Base-by-base conservation (phyloP, 2,329 filamentous ascomycete genomes). In the Chrysoporthe deuterocubensis region DNA sequence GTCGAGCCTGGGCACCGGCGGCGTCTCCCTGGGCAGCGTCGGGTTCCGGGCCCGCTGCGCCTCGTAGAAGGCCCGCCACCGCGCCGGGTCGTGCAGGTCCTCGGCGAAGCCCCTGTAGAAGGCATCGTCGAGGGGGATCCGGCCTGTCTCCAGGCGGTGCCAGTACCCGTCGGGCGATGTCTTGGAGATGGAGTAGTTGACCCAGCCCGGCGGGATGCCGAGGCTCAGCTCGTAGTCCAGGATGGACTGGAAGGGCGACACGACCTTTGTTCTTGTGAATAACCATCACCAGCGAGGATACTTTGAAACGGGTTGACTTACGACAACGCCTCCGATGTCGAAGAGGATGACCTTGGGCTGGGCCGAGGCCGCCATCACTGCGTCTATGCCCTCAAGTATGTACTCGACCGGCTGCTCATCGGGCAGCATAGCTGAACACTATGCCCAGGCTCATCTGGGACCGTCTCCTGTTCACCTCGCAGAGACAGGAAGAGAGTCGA, bases 291-390 rank as follows among this genome's bases (percentile, higher is more conserved):
- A 67, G 50, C 57, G 26, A 14, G 13, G 4, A 42, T 34, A 26
- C 2, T 26, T 26, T 69, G 65, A 37, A 11, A 64, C 65, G 16
- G 26, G 4, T 9, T 44, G 37, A 89, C 93, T 84, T 90, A 97
- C 95, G 85, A 93, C 96, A 73, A 99, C 96, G 70, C 96, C 96
- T 50, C 96, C 96, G 73, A 99, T 96, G 80, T 99, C 96, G 78
- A 98, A 98, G 32, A 99, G 84, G 43, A 96, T 82, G 66, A 92
- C 92, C 73, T 92, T 91, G 42, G 92, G 92, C 67, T 83, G 83
- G 67, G 80, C 82, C 52, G 75, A 76, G 57, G 74, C 71, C 9
- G 81, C 71, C 83, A 86, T 85, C 48, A 75, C 71, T 46, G 52
- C 69, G 68, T 75, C 74, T 60, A 79, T 73, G 40, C 71, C 74